phyloP scores from a whole-genome alignment of 129 eudicot species.

The Dittrichia graveolens region DNA sequence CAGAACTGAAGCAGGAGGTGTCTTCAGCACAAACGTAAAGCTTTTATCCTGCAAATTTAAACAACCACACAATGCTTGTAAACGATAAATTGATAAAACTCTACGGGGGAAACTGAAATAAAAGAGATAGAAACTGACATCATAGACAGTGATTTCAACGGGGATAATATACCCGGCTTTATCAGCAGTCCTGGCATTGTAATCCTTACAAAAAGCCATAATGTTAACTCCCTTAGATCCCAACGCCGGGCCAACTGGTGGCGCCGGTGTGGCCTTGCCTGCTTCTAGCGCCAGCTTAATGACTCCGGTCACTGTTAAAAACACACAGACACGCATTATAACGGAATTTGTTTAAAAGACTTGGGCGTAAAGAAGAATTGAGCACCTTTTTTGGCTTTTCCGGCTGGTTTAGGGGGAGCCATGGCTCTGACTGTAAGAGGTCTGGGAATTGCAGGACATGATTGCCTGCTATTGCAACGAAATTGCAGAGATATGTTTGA shows the following conservation, averaged over 20 bases:
- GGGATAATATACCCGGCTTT: constrained; percentile 93
- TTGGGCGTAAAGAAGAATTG: background rate
- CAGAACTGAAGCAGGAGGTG: constrained; percentile 98
- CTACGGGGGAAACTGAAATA: background rate
- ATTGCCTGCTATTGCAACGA: constrained; percentile 28
- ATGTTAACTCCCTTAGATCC: constrained; percentile 98
- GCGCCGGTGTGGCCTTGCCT: constrained; percentile 97
- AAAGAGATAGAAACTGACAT: constrained; percentile 45
- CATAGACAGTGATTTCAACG: constrained; percentile 93
- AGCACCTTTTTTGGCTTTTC: constrained; percentile 85
- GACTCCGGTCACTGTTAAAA: constrained; percentile 70
- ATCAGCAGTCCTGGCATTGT: constrained; percentile 97
- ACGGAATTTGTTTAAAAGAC: background rate
- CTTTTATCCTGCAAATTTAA: constrained; percentile 71
- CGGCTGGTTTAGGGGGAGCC: constrained; percentile 97
- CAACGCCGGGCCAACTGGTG: constrained; percentile 96
- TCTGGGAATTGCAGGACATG: constrained; percentile 30
- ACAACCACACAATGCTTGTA: background rate
- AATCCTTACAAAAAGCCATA: constrained; percentile 95
- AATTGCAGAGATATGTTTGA: constrained; percentile 31
- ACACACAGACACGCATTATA: constrained; percentile 6
- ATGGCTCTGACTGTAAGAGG: constrained; percentile 67
- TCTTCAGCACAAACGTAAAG: constrained; percentile 91
- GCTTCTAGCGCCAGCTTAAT: constrained; percentile 96
- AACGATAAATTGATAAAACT: background rate